Conservation (phyloP, 2,329 filamentous ascomycete species). For the Laburnicola sp. region DNA sequence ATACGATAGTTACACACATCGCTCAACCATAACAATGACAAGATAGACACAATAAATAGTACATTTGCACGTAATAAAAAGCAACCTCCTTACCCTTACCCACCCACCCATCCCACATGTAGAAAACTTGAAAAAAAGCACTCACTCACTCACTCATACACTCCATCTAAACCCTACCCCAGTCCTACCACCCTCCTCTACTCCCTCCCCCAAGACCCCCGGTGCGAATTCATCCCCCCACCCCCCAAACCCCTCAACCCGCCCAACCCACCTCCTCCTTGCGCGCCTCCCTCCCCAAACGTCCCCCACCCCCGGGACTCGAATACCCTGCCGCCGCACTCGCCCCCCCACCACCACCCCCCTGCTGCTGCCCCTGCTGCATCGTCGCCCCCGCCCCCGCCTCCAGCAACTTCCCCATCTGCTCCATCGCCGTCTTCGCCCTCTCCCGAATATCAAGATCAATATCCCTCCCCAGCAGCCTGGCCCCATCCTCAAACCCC, state of each 20-base stretch:
- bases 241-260: constrained; percentile 13
- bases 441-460: constrained; percentile 83
- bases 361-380: constrained; percentile 51
- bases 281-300: constrained; percentile 1
- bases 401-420: constrained; percentile 53
- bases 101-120: too few species aligned
- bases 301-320: neutral
- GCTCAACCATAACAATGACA: too few species aligned
- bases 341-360: constrained; percentile 7
- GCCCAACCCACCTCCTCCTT: constrained; percentile 5
- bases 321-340: constrained; percentile 4
- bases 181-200: neutral
- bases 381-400: constrained; percentile 65
- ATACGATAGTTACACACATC: too few species aligned
- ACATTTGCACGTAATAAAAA: too few species aligned
- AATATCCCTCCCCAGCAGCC: constrained; percentile 64
- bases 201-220: constrained; percentile 8
- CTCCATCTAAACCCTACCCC: too few species aligned
- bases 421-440: constrained; percentile 76
- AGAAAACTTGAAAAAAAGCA: too few species aligned
- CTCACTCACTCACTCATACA: too few species aligned
- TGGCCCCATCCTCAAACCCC: constrained; percentile 69
- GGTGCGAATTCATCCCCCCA: constrained; percentile 13
- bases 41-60: too few species aligned
- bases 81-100: too few species aligned